Base-by-base conservation (phyloP, 805 yeast genomes). In the Nakazawaea sp. region DNA sequence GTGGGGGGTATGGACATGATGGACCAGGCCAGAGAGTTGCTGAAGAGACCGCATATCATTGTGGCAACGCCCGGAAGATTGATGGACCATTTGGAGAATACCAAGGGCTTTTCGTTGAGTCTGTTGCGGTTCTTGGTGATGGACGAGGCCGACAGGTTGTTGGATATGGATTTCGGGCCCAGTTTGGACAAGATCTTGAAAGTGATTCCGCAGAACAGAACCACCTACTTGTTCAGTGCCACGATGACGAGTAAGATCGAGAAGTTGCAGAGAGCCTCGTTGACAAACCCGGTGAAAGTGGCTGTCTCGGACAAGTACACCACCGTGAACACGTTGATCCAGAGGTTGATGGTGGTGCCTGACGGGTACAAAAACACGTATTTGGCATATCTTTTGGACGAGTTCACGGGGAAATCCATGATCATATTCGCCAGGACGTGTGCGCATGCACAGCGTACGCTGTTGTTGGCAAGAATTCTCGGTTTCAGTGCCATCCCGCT, bases 1-100 rank as follows among this genome's bases (percentile, higher is more conserved):
- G 96, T 92, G 26, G 98, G 98, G 49, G 98, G 98, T 44, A 89
- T 92, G 90, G 96, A 87, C 55, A 83, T 85, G 84, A 87, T 92
- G 92, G 95, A 88, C 48, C 98, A 90, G 61, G 92, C 97, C 0
- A 72, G 95, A 43, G 96, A 92, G 45, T 68, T 90, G 50, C 83
- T 86, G 82, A 75, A 92, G 48, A 88, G 86, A 51, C 98, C 98
- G 3, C 98, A 90, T 54, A 74, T 90, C 32, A 73, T 90, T 39
- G 95, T 90, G 43, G 97, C 97, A 16, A 92, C 98, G 0, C 97
- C 98, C 0, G 72, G 72, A 28, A 70, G 96, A 58, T 65, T 89
- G 42, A 78, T 90, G 75, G 98, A 90, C 58, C 98, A 90, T 65
- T 64, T 90, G 52, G 95, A 89, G 52, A 77, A 84, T 48, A 90